phyloP scores from a whole-genome alignment of 2,329 filamentous ascomycete genomes.

The Diaporthe vaccinii region DNA sequence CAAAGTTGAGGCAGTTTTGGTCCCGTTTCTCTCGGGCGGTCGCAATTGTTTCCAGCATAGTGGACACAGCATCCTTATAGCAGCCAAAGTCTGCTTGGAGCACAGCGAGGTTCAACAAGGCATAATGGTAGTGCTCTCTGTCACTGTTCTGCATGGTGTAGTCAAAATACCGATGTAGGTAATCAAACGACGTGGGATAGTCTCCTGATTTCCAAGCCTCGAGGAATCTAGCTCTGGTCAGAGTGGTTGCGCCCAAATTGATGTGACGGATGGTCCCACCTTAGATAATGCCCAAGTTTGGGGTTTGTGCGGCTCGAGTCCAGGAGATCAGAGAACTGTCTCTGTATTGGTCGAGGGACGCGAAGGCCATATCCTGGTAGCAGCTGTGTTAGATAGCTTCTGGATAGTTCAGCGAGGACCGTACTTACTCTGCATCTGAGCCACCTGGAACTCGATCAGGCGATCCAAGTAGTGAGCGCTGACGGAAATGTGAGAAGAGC shows the following conservation, averaged over 20 bases:
- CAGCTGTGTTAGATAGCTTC: constrained; percentile 38
- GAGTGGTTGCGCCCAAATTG: neutral
- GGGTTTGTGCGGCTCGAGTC: constrained; percentile 77
- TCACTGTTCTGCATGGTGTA: constrained; percentile 92
- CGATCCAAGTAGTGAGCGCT: constrained; percentile 86
- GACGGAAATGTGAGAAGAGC: constrained; percentile 60
- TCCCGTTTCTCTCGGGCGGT: constrained; percentile 96
- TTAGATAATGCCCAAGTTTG: constrained; percentile 81
- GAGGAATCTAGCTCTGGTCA: constrained; percentile 73
- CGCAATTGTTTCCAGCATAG: constrained; percentile 94
- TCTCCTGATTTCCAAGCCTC: constrained; percentile 94
- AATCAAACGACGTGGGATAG: constrained; percentile 90
- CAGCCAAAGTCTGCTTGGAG: constrained; percentile 96
- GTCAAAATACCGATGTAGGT: constrained; percentile 94
- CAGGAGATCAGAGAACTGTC: constrained; percentile 78
- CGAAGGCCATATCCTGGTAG: constrained; percentile 78
- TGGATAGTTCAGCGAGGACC: neutral
- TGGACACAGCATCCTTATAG: constrained; percentile 87
- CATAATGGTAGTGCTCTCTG: constrained; percentile 92
- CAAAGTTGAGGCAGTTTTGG: constrained; percentile 92
- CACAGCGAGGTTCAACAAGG: constrained; percentile 91
- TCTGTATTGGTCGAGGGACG: constrained; percentile 80
- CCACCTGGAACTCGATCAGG: constrained; percentile 88
- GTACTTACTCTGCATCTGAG: constrained; percentile 82
- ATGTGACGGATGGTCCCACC: constrained; percentile 56